Evolutionary conservation across 164 flowering plant genomes (phyloP).

Genomic region (Dillenia turbinata): DNA sequence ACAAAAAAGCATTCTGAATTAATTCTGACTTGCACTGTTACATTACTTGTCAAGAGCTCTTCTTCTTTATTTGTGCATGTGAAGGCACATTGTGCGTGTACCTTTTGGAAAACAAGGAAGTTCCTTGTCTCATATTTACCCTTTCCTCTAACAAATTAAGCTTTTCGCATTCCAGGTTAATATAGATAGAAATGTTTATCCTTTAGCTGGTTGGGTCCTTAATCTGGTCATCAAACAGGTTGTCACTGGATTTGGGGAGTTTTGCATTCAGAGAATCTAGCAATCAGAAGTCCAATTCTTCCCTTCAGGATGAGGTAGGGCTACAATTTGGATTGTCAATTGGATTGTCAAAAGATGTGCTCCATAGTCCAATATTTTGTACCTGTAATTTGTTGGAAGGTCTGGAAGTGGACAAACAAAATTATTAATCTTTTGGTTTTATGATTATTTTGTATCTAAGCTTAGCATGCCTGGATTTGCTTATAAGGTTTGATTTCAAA

Average conservation of each 20-base stretch:
- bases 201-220: too few relatives aligned
- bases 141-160: too few relatives aligned
- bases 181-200: too few relatives aligned
- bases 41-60: too few relatives aligned
- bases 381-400: background rate
- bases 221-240: constrained; percentile 25
- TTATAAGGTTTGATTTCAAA: constrained; percentile 11
- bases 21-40: too few relatives aligned
- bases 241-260: constrained; percentile 64
- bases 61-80: too few relatives aligned
- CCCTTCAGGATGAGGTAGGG: constrained; percentile 81
- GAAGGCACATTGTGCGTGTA: too few relatives aligned
- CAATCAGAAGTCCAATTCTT: constrained; percentile 44
- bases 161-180: too few relatives aligned
- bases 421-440: background rate
- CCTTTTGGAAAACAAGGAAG: too few relatives aligned
- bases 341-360: constrained; percentile 1
- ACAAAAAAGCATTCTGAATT: too few relatives aligned
- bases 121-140: too few relatives aligned
- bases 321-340: background rate
- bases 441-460: background rate
- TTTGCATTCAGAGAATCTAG: constrained; percentile 35
- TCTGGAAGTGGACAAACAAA: background rate
- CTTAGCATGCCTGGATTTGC: too few relatives aligned
- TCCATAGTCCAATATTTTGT: background rate